These are phyloP conservation scores for Centella asiatica DNA, from an alignment of 129 eudicot species.

Conservation along the genomic window DNA sequence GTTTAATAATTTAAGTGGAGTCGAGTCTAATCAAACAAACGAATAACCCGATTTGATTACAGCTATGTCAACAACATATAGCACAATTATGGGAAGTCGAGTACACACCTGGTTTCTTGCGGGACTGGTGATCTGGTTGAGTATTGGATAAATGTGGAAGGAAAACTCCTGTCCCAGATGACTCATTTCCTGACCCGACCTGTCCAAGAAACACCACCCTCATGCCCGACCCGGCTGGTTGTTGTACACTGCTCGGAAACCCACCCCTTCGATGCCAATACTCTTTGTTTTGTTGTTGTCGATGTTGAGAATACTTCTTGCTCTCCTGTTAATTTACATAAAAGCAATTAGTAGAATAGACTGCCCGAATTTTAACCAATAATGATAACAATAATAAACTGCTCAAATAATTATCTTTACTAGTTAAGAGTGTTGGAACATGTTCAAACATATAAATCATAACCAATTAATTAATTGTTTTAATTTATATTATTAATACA, in stretches of 20 bases:
- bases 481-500: too few species aligned
- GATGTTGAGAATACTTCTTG: not conserved
- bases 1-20: too few species aligned
- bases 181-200: constrained; percentile 12
- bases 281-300: not conserved
- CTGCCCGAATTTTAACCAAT: too few species aligned
- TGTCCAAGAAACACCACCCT: constrained; percentile 14
- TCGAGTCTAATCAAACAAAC: too few species aligned
- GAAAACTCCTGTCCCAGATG: constrained; percentile 24
- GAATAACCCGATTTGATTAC: too few species aligned
- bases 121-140: constrained; percentile 3
- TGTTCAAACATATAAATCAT: too few species aligned
- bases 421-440: too few species aligned
- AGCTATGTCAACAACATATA: not conserved
- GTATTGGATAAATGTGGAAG: constrained; percentile 9
- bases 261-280: not conserved
- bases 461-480: too few species aligned
- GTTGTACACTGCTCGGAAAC: not conserved
- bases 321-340: not conserved
- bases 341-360: too few species aligned
- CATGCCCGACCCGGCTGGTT: constrained; percentile 19
- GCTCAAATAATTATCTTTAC: too few species aligned
- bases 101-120: constrained; percentile 11
- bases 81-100: not conserved
- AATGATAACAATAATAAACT: too few species aligned